Evolutionary conservation across 2,329 filamentous ascomycete species (phyloP), one percentile per base, ranked within the genome.

Genomic region (Blastomyces parvus): DNA sequence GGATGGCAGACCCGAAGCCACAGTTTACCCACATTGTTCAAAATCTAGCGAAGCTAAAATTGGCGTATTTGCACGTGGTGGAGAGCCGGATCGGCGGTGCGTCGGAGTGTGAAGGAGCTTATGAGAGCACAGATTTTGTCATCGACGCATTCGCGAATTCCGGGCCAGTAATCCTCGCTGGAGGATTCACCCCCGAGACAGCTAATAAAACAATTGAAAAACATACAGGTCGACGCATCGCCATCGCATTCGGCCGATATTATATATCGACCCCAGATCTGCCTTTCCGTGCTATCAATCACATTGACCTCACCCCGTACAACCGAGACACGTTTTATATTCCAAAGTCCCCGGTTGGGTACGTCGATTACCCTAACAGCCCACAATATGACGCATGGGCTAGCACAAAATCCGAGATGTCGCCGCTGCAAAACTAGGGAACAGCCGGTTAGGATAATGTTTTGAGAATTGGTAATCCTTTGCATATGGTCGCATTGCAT

Each of bases 11-110:
- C 55, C 86, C 86, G 0, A 69, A 84, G 9, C 83, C 86, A 0
- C 86, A 89, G 65, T 90, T 88, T 69, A 76, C 75, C 0, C 78
- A 89, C 68, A 70, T 88, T 8, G 78, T 85, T 52, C 68, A 74
- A 40, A 78, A 81, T 52, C 74, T 85, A 13, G 81, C 79, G 61
- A 72, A 76, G 33, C 71, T 86, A 0, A 78, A 81, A 1, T 74
- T 89, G 17, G 81, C 85, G 0, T 89, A 85, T 69, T 70, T 88
- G 1, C 85, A 88, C 70, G 64, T 88, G 0, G 75, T 89, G 8
- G 85, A 89, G 69, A 79, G 83, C 0, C 79, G 84, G 0, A 74
- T 86, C 62, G 57, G 66, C 19, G 66, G 65, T 22, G 55, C 65
- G 19, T 59, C 62, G 40, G 62, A 65, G 48, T 48, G 71, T 2